Evolutionary conservation across 2,329 filamentous ascomycete species (phyloP).

Genomic region (Penicillium paneum): DNA sequence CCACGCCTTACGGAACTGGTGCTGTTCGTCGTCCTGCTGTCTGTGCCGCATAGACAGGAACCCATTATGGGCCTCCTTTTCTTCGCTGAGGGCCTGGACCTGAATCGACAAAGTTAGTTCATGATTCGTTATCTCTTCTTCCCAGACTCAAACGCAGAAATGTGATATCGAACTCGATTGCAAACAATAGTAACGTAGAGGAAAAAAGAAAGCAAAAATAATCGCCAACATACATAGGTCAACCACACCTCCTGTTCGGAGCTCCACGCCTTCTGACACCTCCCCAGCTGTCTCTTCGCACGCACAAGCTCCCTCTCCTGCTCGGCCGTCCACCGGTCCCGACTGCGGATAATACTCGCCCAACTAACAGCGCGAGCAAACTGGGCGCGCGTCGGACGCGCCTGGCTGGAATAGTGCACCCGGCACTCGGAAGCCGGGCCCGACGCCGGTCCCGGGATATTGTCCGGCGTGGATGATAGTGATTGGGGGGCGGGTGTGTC

Average conservation of each 20-base stretch:
- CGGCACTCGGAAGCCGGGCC: conserved; percentile 13
- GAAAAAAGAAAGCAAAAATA: not conserved
- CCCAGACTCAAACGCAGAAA: too few relatives aligned
- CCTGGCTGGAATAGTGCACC: conserved; percentile 5
- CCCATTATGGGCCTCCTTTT: conserved; percentile 34
- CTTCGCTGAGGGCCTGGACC: conserved; percentile 32
- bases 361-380: conserved; percentile 30
- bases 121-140: not conserved
- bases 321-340: conserved; percentile 28
- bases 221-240: conserved; percentile 28
- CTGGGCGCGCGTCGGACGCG: conserved; percentile 13
- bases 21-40: conserved; percentile 34
- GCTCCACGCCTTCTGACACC: conserved; percentile 38
- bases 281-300: conserved; percentile 28
- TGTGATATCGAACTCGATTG: not conserved
- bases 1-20: conserved; percentile 36
- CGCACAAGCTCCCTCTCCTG: conserved; percentile 29
- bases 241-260: conserved; percentile 39
- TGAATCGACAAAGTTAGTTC: conserved; percentile 9
- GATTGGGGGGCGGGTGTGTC: not conserved
- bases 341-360: conserved; percentile 30
- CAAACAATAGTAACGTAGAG: not conserved
- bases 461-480: not conserved
- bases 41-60: conserved; percentile 32
- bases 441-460: conserved; percentile 1